A percentile compares a stretch with the other conserved stretches of the same genome.
phyloP scores from a whole-genome alignment of 2,329 filamentous ascomycete species.

The Phyllosticta ampelicida region DNA sequence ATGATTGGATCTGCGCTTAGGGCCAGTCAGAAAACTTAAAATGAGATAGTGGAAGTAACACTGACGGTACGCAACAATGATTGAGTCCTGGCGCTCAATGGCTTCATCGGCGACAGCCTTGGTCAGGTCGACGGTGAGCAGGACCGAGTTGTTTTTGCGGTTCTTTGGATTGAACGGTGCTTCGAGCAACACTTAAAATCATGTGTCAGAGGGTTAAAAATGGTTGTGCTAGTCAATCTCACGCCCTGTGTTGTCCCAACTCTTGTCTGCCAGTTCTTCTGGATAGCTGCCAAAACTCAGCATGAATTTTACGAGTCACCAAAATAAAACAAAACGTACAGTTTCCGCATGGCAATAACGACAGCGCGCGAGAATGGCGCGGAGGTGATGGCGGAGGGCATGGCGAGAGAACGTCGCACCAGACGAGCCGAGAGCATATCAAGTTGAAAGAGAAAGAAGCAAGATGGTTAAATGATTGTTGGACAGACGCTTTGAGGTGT shows the following conservation, averaged over 20 bases:
- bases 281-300: conserved; percentile 57
- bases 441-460: background rate
- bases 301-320: background rate
- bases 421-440: conserved; percentile 19
- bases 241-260: conserved; percentile 93
- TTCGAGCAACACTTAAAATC: conserved; percentile 51
- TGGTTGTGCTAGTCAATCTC: conserved; percentile 15
- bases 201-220: background rate
- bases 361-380: conserved; percentile 58
- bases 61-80: conserved; percentile 83
- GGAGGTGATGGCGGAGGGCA: conserved; percentile 31
- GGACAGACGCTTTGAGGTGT: background rate
- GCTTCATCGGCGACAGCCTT: conserved; percentile 83
- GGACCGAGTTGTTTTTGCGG: conserved; percentile 53
- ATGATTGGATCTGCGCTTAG: conserved; percentile 73
- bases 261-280: conserved; percentile 74
- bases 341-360: conserved; percentile 64
- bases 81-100: conserved; percentile 60
- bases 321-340: conserved; percentile 51
- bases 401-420: conserved; percentile 25
- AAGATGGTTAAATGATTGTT: background rate
- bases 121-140: conserved; percentile 86
- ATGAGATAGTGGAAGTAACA: conserved; percentile 10
- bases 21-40: conserved; percentile 15
- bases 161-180: conserved; percentile 49